Evolutionary conservation across 2,329 filamentous ascomycete genomes (phyloP).

Genomic region (Amylocarpus encephaloides): DNA sequence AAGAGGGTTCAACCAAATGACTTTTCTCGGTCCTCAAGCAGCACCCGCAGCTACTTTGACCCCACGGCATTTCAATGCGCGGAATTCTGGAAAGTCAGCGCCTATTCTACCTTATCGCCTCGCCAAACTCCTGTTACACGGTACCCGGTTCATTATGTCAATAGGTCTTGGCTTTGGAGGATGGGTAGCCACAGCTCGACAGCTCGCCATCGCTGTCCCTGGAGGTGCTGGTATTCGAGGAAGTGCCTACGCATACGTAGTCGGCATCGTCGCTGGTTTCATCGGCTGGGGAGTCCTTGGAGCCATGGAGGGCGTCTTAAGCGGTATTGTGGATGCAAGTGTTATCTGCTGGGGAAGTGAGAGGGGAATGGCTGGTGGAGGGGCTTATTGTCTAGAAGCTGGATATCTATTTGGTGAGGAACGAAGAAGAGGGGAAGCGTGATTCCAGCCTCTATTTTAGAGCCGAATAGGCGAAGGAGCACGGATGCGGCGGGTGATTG

Average conservation of each 20-base stretch:
- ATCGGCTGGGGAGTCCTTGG: constrained; percentile 93
- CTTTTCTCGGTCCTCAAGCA: constrained; percentile 66
- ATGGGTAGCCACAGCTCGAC: constrained; percentile 90
- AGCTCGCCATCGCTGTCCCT: constrained; percentile 56
- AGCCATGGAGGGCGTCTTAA: constrained; percentile 82
- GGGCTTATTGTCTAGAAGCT: constrained; percentile 85
- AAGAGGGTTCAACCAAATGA: constrained; percentile 72
- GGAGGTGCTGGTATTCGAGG: constrained; percentile 54
- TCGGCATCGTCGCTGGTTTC: constrained; percentile 84
- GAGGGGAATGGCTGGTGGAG: constrained; percentile 59
- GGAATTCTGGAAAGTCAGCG: constrained; percentile 36
- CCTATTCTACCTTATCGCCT: constrained; percentile 81
- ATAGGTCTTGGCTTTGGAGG: constrained; percentile 85
- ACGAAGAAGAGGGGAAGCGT: constrained; percentile 27
- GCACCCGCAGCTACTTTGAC: constrained; percentile 68
- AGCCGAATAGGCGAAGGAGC: neutral
- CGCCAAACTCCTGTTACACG: constrained; percentile 84
- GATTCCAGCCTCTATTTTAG: neutral
- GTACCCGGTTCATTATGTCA: constrained; percentile 86
- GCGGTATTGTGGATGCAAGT: constrained; percentile 79
- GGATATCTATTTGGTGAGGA: constrained; percentile 76
- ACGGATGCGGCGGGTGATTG: constrained; percentile 4
- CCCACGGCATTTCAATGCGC: constrained; percentile 43
- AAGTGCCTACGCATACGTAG: constrained; percentile 89
- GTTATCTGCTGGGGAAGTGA: constrained; percentile 95